Evolutionary conservation across 2,329 filamentous ascomycete species (phyloP), one percentile per base, ranked within the genome.

Genomic region (Trichophaea hybrida): DNA sequence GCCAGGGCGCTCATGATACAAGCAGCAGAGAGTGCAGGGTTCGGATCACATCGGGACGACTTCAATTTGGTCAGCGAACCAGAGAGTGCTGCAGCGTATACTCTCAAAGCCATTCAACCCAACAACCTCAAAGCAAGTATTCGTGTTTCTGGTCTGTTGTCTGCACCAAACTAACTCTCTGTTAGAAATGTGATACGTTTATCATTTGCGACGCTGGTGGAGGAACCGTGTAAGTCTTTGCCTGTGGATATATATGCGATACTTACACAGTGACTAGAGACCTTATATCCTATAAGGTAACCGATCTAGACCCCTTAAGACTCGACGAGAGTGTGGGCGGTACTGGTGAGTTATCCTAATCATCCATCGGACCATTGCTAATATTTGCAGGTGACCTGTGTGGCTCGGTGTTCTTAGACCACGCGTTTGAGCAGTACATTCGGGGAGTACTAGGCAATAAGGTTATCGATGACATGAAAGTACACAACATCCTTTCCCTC

Each of bases 1-100:
- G 87, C 86, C n/a, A 91, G 90, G 74, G 86, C 88, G 70, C 86
- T 85, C 5, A 91, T 86, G 1, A 72, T 89, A 53, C 80, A 85
- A 69, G 87, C 86, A 5, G 86, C 86, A 8, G 84, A 89, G 73
- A 76, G 82, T 60, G 87, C 86, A 0, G 87, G 86, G 2, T 88
- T 91, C 83, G 86, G 86, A 4, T 78, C 61, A 7, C 52, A 55
- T 5, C 60, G 60, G 37, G 60, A 66, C 53, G 56, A 37, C 10
- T 59, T 68, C 56, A 43, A 61, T 31, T 53, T 69, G 32, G 66
- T 69, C 43, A 62, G 61, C n/a, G 67, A 69, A 54, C 67, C 66
- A 8, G 67, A 69, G 52, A 65, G 65, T 32, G 67, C 67, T 31
- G 67, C 67, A 6, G 64, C 64, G 15, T 68, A 67, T 44, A 65